These are phyloP conservation scores for Pyrenochaeta sp. DNA, from an alignment of 2,329 filamentous ascomycete species.

Conservation along the genomic window DNA sequence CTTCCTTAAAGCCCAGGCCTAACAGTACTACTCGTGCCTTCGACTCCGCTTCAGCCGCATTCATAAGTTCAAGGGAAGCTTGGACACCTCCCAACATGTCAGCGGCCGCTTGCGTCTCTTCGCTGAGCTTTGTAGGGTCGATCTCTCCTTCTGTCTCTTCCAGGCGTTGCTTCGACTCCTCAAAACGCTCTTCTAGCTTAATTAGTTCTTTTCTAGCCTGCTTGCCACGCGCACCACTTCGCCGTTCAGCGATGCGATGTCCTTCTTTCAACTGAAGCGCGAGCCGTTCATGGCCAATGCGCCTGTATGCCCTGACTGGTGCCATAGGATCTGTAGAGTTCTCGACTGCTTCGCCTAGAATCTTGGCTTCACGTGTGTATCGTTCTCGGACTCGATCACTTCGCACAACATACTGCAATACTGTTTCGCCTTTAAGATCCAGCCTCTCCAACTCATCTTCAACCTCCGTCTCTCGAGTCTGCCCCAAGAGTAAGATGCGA, in stretches of 20 bases:
- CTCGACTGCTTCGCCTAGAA: constrained; percentile 69
- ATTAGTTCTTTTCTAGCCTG: constrained; percentile 79
- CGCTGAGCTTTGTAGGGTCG: constrained; percentile 63
- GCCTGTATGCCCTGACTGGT: constrained; percentile 68
- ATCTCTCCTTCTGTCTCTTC: constrained; percentile 66
- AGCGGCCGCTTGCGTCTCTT: constrained; percentile 73
- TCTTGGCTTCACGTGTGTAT: constrained; percentile 69
- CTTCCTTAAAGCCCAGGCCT: constrained; percentile 75
- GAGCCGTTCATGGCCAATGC: constrained; percentile 69
- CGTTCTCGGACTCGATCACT: constrained; percentile 61
- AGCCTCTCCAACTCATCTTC: constrained; percentile 45
- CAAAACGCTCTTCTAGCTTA: constrained; percentile 72
- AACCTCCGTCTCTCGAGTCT: constrained; percentile 32
- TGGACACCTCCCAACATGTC: constrained; percentile 76
- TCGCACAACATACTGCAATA: constrained; percentile 72
- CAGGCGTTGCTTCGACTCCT: constrained; percentile 61
- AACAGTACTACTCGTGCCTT: constrained; percentile 68
- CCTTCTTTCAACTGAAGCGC: constrained; percentile 71
- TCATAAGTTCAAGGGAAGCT: constrained; percentile 68
- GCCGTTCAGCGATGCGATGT: constrained; percentile 75
- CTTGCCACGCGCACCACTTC: constrained; percentile 78
- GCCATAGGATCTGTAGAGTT: constrained; percentile 62
- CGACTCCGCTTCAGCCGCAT: constrained; percentile 69
- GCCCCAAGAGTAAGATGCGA: constrained; percentile 46
- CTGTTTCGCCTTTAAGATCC: constrained; percentile 52